These are phyloP conservation scores for Sanghuangporus weigelae DNA, from an alignment of 1,284 basidiomycete genomes.

Conservation along the genomic window DNA sequence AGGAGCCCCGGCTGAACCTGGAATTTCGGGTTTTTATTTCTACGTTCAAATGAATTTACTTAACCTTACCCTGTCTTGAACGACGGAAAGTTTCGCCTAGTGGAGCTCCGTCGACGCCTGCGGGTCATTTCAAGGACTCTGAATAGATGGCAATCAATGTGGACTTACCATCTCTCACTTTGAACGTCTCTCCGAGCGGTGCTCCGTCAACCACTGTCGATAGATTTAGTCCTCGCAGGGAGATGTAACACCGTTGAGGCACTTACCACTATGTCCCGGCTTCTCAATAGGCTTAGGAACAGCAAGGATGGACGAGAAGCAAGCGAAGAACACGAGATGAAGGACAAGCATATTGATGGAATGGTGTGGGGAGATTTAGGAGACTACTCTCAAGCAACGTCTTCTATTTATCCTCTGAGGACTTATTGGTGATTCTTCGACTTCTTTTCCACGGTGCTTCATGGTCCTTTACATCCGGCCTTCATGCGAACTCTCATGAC, in stretches of 20 bases:
- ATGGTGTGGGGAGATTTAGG: background rate
- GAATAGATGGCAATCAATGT: background rate
- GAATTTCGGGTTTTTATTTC: background rate
- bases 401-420: background rate
- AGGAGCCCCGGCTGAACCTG: conserved; percentile 6
- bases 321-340: conserved; percentile 9
- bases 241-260: background rate
- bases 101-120: background rate
- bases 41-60: background rate
- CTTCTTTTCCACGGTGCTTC: conserved; percentile 1
- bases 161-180: conserved; percentile 1
- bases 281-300: background rate
- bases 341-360: conserved; percentile 8
- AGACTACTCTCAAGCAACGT: background rate
- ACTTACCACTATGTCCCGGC: background rate
- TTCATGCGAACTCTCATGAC: background rate
- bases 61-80: background rate
- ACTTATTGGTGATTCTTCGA: background rate
- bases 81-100: conserved; percentile 9
- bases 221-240: background rate
- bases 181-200: conserved; percentile 8
- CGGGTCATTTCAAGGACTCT: background rate
- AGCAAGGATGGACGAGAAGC: conserved; percentile 1
- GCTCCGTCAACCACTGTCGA: background rate
- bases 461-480: background rate